Evolutionary conservation across 2,329 filamentous ascomycete genomes (phyloP).

Genomic region (Thelonectria rubi): DNA sequence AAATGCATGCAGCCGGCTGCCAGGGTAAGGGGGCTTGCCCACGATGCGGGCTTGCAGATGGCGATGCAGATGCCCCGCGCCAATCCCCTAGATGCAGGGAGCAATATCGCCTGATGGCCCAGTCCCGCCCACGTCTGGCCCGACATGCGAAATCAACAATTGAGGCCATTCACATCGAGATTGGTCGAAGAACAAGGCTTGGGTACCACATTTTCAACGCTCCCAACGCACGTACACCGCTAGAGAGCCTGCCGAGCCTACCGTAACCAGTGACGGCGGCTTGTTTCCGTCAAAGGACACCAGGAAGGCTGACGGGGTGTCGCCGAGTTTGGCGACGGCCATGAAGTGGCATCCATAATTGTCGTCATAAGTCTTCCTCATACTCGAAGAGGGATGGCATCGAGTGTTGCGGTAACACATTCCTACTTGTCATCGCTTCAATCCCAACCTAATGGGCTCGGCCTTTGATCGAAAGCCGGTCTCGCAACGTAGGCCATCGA

Average conservation of each 20-base stretch:
- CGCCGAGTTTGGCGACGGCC: not conserved
- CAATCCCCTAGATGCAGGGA: slow-evolving; percentile 13
- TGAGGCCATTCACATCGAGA: slow-evolving; percentile 15
- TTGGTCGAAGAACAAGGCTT: slow-evolving; percentile 11
- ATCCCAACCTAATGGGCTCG: slow-evolving; percentile 6
- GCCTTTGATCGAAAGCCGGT: slow-evolving; percentile 18
- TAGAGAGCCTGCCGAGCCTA: slow-evolving; percentile 11
- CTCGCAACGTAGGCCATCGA: slow-evolving; percentile 15
- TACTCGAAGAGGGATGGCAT: slow-evolving; percentile 5
- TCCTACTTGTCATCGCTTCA: slow-evolving; percentile 24
- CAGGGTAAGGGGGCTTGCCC: slow-evolving; percentile 25
- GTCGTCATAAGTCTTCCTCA: slow-evolving; percentile 26
- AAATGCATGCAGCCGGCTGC: slow-evolving; percentile 29
- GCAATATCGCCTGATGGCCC: slow-evolving; percentile 29
- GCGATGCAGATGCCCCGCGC: slow-evolving; percentile 23
- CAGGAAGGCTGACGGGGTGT: slow-evolving; percentile 9
- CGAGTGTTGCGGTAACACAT: slow-evolving; percentile 18
- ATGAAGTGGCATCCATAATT: slow-evolving; percentile 7
- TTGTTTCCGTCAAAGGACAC: not conserved
- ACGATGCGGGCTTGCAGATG: slow-evolving; percentile 33
- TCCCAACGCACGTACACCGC: slow-evolving; percentile 30
- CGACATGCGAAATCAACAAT: slow-evolving; percentile 16
- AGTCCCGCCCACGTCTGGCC: slow-evolving; percentile 24
- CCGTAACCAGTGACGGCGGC: slow-evolving; percentile 1
- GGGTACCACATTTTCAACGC: not conserved